Evolutionary conservation across 2,329 filamentous ascomycete genomes (phyloP).

Genomic region (Fusarium algeriense): DNA sequence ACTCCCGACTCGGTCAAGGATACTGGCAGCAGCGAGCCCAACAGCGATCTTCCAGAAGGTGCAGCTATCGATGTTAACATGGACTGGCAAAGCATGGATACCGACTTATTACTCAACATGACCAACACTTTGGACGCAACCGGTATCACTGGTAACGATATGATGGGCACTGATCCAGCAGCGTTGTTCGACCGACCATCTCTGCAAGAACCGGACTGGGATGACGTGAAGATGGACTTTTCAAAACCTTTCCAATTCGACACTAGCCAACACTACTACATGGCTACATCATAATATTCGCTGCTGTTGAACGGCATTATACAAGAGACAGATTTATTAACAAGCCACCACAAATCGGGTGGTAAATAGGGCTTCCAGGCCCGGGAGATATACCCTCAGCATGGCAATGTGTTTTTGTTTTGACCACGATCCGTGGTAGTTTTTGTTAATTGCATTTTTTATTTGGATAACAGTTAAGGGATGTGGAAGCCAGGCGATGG

Average conservation of each 20-base stretch:
- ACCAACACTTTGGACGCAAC: conserved; percentile 49
- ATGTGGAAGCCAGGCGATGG: conserved; percentile 4
- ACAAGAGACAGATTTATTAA: conserved; percentile 1
- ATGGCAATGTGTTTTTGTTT: conserved; percentile 37
- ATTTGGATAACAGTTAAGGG: conserved; percentile 26
- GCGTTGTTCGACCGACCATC: conserved; percentile 44
- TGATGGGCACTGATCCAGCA: conserved; percentile 43
- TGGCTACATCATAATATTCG: conserved; percentile 46
- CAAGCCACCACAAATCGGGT: conserved; percentile 15
- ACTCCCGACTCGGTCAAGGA: conserved; percentile 75
- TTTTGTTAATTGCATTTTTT: conserved; percentile 19
- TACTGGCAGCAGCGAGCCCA: conserved; percentile 69
- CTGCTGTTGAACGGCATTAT: conserved; percentile 10
- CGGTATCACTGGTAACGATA: conserved; percentile 1
- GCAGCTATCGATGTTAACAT: conserved; percentile 66
- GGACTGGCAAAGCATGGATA: conserved; percentile 62
- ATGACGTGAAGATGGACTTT: conserved; percentile 64
- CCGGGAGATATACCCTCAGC: conserved; percentile 49
- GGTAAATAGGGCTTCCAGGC: conserved; percentile 34
- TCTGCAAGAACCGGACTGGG: conserved; percentile 56
- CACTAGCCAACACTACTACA: conserved; percentile 52
- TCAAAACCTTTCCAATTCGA: conserved; percentile 67
- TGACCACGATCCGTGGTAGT: conserved; percentile 19
- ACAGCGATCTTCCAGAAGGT: conserved; percentile 71
- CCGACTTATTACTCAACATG: conserved; percentile 59